Base-by-base conservation (phyloP, 495 filamentous ascomycete genomes). In the Neurospora sp. region DNA sequence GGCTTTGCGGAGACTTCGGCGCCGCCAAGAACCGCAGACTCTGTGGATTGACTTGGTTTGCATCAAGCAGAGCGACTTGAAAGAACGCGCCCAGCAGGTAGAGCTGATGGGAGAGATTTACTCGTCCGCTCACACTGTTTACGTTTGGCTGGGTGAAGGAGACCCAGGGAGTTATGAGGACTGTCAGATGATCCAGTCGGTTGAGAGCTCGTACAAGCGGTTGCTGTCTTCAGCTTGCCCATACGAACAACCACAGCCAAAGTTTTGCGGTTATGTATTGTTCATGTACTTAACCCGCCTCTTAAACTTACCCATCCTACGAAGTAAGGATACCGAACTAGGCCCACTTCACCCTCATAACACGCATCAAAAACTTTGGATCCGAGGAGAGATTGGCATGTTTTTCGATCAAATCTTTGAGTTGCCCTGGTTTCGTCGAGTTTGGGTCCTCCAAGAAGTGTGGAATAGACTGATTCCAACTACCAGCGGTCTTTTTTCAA, bases 71-170 rank as follows among this genome's bases (percentile, higher is more conserved):
- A 71, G 69, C 46, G 76, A 79, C 53, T 35, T 73, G 5, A 27
- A 76, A 31, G 78, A 80, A 41, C 44, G 74, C 31, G 73, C 72
- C 20, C 71, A 59, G 14, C 78, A 80, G 68, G 77, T 79, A 2
- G 35, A 70, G 1, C 53, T 76, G 38, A 80, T 80, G 78, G 73
- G 75, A 3, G 61, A 69, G 40, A 77, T 80, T 38, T 78, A 76
- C 69, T 71, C 72, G 12, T 31, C 38, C 0, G 78, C 78, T 14
- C 40, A 71, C 4, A 42, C 39, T n/a, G 74, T 78, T 12, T 59
- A 74, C 35, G 74, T 76, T 14, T 79, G 77, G 77, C 76, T 79
- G 27, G 77, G 76, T 65, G 40, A 89, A 53, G 27, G 68, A 10
- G 20, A 5, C 8, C 20, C 12, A 10, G 27, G 46, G 46, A 10